These are phyloP conservation scores for Abelmoschus esculentus DNA, from an alignment of 345 rosid species.

Conservation along the genomic window DNA sequence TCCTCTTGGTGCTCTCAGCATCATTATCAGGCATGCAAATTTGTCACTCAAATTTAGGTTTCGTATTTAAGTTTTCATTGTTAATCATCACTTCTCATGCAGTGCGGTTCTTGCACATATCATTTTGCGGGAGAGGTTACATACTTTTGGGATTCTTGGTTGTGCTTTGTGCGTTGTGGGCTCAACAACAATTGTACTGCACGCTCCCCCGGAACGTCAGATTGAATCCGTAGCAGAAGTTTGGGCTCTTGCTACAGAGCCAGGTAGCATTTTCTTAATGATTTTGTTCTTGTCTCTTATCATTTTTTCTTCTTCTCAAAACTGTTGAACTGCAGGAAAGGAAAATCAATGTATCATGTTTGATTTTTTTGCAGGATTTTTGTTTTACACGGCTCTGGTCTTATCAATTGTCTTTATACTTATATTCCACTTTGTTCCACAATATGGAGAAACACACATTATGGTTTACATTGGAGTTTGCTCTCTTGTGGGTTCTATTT, in stretches of 20 bases:
- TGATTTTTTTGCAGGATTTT: conserved; percentile 30
- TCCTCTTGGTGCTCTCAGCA: conserved; percentile 91
- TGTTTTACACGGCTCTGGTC: too few relatives aligned
- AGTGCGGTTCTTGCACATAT: conserved; percentile 37
- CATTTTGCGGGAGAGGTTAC: too few relatives aligned
- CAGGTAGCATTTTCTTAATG: conserved; percentile 37
- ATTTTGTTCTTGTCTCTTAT: not conserved
- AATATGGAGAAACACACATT: too few relatives aligned
- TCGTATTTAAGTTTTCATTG: conserved; percentile 4
- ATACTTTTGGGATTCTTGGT: too few relatives aligned
- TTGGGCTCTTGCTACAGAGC: conserved; percentile 97
- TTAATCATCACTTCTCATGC: conserved; percentile 22
- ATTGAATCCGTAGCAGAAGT: conserved; percentile 38
- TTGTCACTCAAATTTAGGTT: not conserved
- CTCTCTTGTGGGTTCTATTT: too few relatives aligned
- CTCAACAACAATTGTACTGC: too few relatives aligned
- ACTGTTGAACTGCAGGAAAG: not conserved
- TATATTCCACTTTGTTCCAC: too few relatives aligned
- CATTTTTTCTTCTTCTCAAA: not conserved
- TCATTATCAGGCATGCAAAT: conserved; percentile 63
- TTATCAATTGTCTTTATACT: too few relatives aligned
- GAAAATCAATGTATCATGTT: conserved; percentile 1
- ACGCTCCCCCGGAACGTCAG: too few relatives aligned
- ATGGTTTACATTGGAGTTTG: too few relatives aligned
- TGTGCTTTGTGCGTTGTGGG: too few relatives aligned